Conservation (phyloP, 2,329 filamentous ascomycete genomes). For the Hypoxylon sp. region DNA sequence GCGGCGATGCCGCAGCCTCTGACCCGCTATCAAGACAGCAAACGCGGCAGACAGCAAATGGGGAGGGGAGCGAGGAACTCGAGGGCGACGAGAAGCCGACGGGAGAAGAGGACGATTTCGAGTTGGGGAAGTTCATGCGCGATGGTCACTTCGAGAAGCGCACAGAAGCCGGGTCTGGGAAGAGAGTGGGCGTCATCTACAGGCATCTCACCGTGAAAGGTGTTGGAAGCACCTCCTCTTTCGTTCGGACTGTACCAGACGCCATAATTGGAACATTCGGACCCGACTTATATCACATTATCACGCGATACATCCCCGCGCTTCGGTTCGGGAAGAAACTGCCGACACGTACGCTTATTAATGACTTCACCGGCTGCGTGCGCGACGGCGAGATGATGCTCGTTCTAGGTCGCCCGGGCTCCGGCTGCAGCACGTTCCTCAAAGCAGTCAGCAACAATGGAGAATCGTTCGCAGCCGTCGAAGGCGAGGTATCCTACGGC, state of each 20-base stretch:
- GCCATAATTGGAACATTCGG: slow-evolving; percentile 83
- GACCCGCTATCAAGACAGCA: slow-evolving; percentile 26
- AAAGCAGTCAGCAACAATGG: slow-evolving; percentile 80
- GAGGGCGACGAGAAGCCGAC: slow-evolving; percentile 51
- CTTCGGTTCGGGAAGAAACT: slow-evolving; percentile 43
- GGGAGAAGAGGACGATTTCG: slow-evolving; percentile 71
- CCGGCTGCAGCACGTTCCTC: slow-evolving; percentile 81
- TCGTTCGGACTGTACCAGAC: slow-evolving; percentile 78
- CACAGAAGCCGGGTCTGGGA: slow-evolving; percentile 72
- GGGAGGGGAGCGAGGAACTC: slow-evolving; percentile 50
- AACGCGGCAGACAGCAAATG: slow-evolving; percentile 15
- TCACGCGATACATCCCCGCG: slow-evolving; percentile 58
- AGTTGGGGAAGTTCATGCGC: slow-evolving; percentile 76
- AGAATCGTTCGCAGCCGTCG: slow-evolving; percentile 71
- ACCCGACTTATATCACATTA: slow-evolving; percentile 77
- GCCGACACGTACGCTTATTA: slow-evolving; percentile 61
- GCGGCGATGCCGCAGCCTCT: slow-evolving; percentile 25
- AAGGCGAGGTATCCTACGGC: slow-evolving; percentile 78
- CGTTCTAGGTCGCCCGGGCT: slow-evolving; percentile 75
- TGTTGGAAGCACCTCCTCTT: slow-evolving; percentile 72
- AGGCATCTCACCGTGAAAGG: slow-evolving; percentile 82
- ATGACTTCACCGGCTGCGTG: slow-evolving; percentile 75
- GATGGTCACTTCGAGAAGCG: slow-evolving; percentile 82
- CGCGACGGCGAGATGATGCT: slow-evolving; percentile 79
- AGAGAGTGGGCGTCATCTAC: slow-evolving; percentile 82